Evolutionary conservation across 108 stramenopile genomes (phyloP).

Genomic region (Stephanodiscus triporus): DNA sequence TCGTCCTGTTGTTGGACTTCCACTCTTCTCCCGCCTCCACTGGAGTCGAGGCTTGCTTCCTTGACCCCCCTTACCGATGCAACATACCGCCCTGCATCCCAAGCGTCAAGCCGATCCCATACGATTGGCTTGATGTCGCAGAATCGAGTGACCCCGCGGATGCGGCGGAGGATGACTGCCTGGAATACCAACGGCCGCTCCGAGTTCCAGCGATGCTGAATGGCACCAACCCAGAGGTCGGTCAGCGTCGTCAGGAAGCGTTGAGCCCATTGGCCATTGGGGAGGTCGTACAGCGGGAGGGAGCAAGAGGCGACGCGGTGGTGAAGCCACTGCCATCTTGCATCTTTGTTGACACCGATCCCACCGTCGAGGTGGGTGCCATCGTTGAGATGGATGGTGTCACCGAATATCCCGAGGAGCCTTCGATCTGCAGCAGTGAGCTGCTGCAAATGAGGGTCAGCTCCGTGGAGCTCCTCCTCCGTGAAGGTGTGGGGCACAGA

Average conservation of each 20-base stretch:
- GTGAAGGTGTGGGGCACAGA: too few relatives aligned
- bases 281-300: not conserved
- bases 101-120: not conserved
- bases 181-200: not conserved
- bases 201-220: not conserved
- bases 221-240: not conserved
- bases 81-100: not conserved
- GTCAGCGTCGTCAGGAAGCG: not conserved
- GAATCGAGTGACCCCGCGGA: not conserved
- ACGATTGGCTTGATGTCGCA: not conserved
- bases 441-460: too few relatives aligned
- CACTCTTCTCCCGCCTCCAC: not conserved
- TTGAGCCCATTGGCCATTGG: conserved; percentile 2
- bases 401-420: too few relatives aligned
- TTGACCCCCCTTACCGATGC: not conserved
- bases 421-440: too few relatives aligned
- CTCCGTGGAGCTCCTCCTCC: too few relatives aligned
- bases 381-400: too few relatives aligned
- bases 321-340: too few relatives aligned
- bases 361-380: too few relatives aligned
- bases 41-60: not conserved
- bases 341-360: too few relatives aligned
- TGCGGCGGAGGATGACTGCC: not conserved
- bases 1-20: not conserved
- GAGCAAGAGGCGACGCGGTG: not conserved